These are phyloP conservation scores for Balamuthia mandrillaris DNA, from an alignment of 208 protist species.

Conservation along the genomic window DNA sequence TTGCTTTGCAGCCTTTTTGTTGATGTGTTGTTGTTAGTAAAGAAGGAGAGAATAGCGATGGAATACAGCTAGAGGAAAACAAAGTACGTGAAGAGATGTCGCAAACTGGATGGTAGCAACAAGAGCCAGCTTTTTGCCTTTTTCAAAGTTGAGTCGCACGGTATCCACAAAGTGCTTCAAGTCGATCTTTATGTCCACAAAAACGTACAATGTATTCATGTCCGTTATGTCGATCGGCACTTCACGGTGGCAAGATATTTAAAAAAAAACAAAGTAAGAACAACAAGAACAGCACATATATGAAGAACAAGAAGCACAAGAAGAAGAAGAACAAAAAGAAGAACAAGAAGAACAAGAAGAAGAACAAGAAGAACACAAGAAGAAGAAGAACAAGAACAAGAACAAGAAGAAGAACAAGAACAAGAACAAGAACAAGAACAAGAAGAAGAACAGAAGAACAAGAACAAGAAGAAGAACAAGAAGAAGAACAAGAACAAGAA, in stretches of 20 bases:
- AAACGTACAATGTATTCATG: conserved; percentile 96
- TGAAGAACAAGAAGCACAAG: neutral
- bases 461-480: neutral
- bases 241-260: no score
- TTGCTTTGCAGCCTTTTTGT: conserved; percentile 65
- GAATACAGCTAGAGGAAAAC: conserved; percentile 4
- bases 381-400: no score
- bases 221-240: conserved; percentile 75
- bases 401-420: neutral
- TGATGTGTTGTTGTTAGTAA: neutral
- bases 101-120: conserved; percentile 97
- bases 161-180: conserved; percentile 93
- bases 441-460: neutral
- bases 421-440: neutral
- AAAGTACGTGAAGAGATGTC: conserved; percentile 80
- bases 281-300: neutral
- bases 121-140: conserved; percentile 77
- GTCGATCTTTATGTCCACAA: conserved; percentile 98
- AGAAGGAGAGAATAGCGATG: neutral
- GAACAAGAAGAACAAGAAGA: neutral
- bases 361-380: no score
- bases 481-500: no score
- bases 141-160: conserved; percentile 82
- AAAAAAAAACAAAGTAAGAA: no score
- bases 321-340: neutral